Percentiles rank a stretch among this genome's conserved stretches.
phyloP scores from a whole-genome alignment of 352 stramenopile genomes.

The Globisporangium alternatum region DNA sequence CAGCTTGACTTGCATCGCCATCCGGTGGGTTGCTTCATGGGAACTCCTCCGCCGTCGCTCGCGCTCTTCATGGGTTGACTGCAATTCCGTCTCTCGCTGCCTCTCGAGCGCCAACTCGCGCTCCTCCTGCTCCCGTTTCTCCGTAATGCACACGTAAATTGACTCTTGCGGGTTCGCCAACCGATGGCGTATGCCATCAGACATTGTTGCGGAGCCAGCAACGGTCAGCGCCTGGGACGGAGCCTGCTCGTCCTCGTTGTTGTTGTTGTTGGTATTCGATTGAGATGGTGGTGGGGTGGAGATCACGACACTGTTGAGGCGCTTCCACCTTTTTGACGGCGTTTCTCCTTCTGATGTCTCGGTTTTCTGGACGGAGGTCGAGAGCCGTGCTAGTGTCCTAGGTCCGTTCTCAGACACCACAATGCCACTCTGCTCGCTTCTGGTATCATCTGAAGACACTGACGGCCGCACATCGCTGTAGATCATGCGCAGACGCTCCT shows the following conservation, averaged over 20 bases:
- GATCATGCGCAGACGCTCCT: conserved; percentile 62
- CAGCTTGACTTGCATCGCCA: conserved; percentile 41
- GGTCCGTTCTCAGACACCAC: not conserved
- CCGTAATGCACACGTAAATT: conserved; percentile 37
- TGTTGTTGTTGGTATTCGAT: conserved; percentile 5
- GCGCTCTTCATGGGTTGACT: conserved; percentile 8
- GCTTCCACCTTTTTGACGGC: conserved; percentile 1
- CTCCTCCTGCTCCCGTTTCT: conserved; percentile 15
- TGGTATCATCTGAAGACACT: not conserved
- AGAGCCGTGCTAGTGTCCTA: not conserved
- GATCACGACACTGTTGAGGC: conserved; percentile 1
- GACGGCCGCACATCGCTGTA: conserved; percentile 33
- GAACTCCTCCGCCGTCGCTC: conserved; percentile 1
- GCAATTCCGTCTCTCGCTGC: not conserved
- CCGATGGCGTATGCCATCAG: conserved; percentile 16
- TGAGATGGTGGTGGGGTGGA: not conserved
- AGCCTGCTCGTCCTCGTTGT: conserved; percentile 1
- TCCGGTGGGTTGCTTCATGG: conserved; percentile 11
- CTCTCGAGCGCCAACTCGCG: conserved; percentile 14
- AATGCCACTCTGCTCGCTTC: conserved; percentile 10
- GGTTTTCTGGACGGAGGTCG: too few species aligned
- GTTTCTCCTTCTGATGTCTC: not conserved
- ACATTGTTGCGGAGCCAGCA: conserved; percentile 2
- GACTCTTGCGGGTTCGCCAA: conserved; percentile 46
- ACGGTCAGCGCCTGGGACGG: conserved; percentile 16